Conservation (phyloP, 352 stramenopile species). For the Globisporangium takayamanum region DNA sequence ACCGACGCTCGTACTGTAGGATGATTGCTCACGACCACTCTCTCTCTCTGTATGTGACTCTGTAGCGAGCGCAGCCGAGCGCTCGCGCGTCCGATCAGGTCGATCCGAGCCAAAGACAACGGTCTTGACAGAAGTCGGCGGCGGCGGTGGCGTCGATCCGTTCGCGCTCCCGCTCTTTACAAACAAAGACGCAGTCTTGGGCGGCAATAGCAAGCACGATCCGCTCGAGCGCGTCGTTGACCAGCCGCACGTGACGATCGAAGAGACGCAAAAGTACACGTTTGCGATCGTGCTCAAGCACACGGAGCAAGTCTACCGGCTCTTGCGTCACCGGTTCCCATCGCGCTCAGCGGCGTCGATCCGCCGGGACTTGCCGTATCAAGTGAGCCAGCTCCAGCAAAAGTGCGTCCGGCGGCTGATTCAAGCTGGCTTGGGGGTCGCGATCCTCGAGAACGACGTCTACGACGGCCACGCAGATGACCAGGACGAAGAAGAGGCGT, state of each 20-base stretch:
- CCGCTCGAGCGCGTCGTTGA: constrained; percentile 26
- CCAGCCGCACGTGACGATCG: constrained; percentile 66
- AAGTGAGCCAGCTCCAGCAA: constrained; percentile 69
- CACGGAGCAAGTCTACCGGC: constrained; percentile 66
- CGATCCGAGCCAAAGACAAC: constrained; percentile 29
- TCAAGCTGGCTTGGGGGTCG: constrained; percentile 65
- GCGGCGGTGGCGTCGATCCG: constrained; percentile 27
- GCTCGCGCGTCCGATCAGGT: constrained; percentile 17
- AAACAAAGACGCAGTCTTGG: constrained; percentile 5
- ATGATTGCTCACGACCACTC: not conserved
- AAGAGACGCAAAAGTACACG: constrained; percentile 86
- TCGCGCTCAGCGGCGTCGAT: constrained; percentile 64
- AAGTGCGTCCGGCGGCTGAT: constrained; percentile 78
- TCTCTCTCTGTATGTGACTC: not conserved
- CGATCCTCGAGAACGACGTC: constrained; percentile 71
- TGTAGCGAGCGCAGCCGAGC: constrained; percentile 5
- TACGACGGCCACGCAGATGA: constrained; percentile 31
- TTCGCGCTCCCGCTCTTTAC: constrained; percentile 37
- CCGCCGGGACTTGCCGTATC: constrained; percentile 56
- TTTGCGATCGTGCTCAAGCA: constrained; percentile 84
- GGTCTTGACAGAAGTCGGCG: constrained; percentile 58
- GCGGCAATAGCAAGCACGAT: constrained; percentile 15
- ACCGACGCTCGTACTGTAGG: not conserved
- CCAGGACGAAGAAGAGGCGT: constrained; percentile 43
- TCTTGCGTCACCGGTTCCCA: constrained; percentile 61